Conservation (phyloP, 2,329 filamentous ascomycete genomes). For the Escovopsis weberi region DNA sequence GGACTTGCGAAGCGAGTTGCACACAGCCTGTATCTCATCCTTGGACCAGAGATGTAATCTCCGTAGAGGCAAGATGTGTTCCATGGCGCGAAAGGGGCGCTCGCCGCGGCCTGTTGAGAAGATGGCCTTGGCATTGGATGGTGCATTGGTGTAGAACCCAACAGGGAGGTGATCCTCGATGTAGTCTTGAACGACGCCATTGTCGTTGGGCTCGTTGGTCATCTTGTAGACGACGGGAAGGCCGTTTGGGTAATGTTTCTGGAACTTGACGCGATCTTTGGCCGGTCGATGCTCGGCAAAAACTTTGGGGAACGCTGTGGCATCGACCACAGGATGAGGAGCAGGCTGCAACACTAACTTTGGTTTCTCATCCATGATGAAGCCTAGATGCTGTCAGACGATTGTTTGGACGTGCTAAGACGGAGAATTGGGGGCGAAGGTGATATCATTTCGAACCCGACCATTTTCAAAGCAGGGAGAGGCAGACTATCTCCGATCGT, state of each 20-base stretch:
- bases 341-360: conserved; percentile 3
- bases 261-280: conserved; percentile 14
- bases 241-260: conserved; percentile 21
- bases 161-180: conserved; percentile 21
- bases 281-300: conserved; percentile 11
- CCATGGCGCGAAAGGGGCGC: conserved; percentile 15
- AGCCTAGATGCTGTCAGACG: not conserved
- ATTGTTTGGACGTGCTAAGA: not conserved
- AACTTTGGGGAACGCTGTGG: conserved; percentile 9
- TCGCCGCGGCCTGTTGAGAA: conserved; percentile 25
- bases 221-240: conserved; percentile 21
- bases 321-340: conserved; percentile 7
- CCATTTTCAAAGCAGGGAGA: not conserved
- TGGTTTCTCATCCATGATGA: conserved; percentile 6
- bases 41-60: conserved; percentile 23
- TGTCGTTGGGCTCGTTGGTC: conserved; percentile 11
- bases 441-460: not conserved
- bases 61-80: conserved; percentile 14
- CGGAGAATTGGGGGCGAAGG: not conserved
- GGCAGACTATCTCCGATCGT: not conserved
- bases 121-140: conserved; percentile 16
- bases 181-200: conserved; percentile 16
- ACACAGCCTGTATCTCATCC: conserved; percentile 23
- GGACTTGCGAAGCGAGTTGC: conserved; percentile 23
- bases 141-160: conserved; percentile 23